These are phyloP conservation scores for Mortierella sp. DNA, from an alignment of 371 early-diverging fungal species.

Conservation along the genomic window DNA sequence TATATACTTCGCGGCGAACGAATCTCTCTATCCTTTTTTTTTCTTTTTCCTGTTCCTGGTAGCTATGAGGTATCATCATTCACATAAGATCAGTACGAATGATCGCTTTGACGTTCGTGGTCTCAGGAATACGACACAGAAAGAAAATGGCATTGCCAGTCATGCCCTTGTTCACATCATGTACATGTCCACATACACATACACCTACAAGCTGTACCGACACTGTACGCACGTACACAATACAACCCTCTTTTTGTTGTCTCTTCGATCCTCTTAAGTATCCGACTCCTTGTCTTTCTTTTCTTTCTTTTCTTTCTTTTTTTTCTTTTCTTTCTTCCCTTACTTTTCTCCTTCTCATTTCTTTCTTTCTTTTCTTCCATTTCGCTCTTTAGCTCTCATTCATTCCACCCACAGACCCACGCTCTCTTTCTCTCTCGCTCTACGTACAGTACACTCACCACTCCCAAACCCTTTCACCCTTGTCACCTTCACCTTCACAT, in stretches of 20 bases:
- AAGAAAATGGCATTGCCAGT: background rate
- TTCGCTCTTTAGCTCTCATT: background rate
- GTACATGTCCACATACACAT: background rate
- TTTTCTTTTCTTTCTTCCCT: background rate
- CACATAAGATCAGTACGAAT: too few species aligned
- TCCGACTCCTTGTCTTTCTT: too few species aligned
- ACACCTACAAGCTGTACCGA: too few species aligned
- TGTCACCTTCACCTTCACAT: background rate
- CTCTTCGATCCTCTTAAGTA: too few species aligned
- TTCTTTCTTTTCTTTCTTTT: background rate
- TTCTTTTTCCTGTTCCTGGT: too few species aligned
- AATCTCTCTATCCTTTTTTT: too few species aligned
- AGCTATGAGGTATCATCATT: too few species aligned
- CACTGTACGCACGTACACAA: too few species aligned
- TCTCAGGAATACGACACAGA: too few species aligned
- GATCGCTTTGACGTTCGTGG: too few species aligned
- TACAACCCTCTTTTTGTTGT: too few species aligned
- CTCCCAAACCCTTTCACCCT: background rate
- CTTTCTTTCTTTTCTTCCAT: background rate
- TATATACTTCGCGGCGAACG: background rate
- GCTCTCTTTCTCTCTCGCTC: background rate
- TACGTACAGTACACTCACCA: background rate
- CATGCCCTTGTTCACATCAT: background rate
- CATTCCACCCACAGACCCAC: background rate
- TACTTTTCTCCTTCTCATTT: background rate